Conservation (phyloP, 169 alveolate genomes). For the Perkinsus marinus region DNA sequence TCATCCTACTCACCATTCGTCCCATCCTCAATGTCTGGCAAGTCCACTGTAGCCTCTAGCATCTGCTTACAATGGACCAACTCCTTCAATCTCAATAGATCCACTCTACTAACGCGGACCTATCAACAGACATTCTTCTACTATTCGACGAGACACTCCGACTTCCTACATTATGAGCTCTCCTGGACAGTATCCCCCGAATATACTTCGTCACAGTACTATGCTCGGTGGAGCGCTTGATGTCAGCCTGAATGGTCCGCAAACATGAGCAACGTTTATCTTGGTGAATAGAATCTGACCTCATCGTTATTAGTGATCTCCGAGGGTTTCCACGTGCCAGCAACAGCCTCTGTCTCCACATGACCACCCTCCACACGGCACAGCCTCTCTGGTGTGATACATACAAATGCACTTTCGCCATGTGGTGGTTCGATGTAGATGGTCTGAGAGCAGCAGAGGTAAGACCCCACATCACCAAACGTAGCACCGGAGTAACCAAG, state of each 20-base stretch:
- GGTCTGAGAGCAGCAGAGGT: neutral
- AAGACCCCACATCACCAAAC: no score
- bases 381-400: neutral
- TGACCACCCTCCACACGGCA: neutral
- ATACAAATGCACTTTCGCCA: neutral
- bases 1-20: neutral
- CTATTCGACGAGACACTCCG: neutral
- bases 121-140: neutral
- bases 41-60: neutral
- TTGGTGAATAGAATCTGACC: no score
- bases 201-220: neutral
- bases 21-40: neutral
- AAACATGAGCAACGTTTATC: no score
- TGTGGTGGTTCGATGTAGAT: neutral
- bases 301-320: neutral
- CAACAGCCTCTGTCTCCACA: neutral
- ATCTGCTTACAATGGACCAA: neutral
- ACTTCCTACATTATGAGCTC: neutral
- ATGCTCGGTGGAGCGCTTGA: neutral
- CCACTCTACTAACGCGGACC: neutral
- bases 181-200: neutral
- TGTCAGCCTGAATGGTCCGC: neutral
- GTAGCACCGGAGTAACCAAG: no score
- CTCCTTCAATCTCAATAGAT: neutral
- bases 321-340: neutral